These are phyloP conservation scores for Sporothrix luriei DNA, from an alignment of 2,329 filamentous ascomycete genomes.

Conservation along the genomic window DNA sequence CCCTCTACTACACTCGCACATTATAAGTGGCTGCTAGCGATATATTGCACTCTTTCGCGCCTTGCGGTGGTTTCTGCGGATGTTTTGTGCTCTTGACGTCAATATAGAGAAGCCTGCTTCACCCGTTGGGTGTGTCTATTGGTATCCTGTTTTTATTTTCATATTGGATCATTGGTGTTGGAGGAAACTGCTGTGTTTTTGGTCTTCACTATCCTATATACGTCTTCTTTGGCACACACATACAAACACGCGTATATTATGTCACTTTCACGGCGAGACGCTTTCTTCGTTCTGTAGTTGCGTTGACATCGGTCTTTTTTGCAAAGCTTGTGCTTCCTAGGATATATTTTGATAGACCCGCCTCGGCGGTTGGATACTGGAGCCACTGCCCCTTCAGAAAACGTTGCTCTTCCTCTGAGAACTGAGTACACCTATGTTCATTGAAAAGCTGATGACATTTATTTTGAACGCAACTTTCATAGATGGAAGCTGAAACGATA, in stretches of 20 bases:
- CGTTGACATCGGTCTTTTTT: background rate
- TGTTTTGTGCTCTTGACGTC: background rate
- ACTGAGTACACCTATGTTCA: background rate
- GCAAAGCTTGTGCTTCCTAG: background rate
- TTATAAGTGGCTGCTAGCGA: background rate
- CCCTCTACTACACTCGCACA: background rate
- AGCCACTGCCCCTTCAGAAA: background rate
- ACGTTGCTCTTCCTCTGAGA: background rate
- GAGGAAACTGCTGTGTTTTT: background rate
- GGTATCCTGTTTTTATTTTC: background rate
- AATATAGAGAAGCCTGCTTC: background rate
- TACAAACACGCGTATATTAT: background rate
- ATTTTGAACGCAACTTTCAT: background rate
- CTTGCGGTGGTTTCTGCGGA: background rate
- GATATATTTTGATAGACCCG: background rate
- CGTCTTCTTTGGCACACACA: background rate
- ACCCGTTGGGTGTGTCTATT: background rate
- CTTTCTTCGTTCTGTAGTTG: background rate
- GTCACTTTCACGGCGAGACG: background rate
- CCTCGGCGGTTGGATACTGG: background rate
- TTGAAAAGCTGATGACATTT: background rate
- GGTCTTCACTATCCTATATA: background rate
- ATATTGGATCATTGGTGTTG: conserved; percentile 1
- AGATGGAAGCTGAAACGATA: background rate
- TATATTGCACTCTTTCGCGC: background rate